These are phyloP conservation scores for Pinus taeda DNA, from an alignment of 75 land plant species.

Conservation along the genomic window DNA sequence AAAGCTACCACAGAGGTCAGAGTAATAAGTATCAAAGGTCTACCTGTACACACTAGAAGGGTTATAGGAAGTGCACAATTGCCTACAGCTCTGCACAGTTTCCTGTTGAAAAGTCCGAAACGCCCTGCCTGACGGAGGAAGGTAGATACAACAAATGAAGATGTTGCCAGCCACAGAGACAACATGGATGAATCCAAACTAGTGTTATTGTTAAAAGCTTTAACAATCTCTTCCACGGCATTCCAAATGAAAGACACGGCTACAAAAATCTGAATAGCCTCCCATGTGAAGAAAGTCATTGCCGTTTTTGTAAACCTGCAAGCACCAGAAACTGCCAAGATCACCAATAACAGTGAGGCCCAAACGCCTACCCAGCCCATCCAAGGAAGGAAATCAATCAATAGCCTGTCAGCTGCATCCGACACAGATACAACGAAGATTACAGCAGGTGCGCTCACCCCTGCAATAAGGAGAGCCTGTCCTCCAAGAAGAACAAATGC, in stretches of 20 bases:
- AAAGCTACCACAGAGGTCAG: neutral
- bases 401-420: slow-evolving; percentile 13
- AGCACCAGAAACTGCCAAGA: slow-evolving; percentile 19
- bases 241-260: slow-evolving; percentile 19
- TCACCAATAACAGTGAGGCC: slow-evolving; percentile 14
- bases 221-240: slow-evolving; percentile 15
- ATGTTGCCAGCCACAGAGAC: slow-evolving; percentile 32
- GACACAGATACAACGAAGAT: slow-evolving; percentile 18
- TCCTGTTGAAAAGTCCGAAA: neutral
- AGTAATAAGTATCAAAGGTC: neutral
- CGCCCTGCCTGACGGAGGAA: slow-evolving; percentile 6
- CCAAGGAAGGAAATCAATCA: slow-evolving; percentile 27
- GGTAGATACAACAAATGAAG: slow-evolving; percentile 10
- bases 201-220: slow-evolving; percentile 6
- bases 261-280: slow-evolving; percentile 16
- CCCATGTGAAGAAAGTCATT: slow-evolving; percentile 30
- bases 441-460: slow-evolving; percentile 20
- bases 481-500: slow-evolving; percentile 15
- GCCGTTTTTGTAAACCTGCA: slow-evolving; percentile 5
- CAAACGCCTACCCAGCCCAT: slow-evolving; percentile 32
- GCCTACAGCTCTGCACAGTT: slow-evolving; percentile 3
- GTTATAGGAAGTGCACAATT: slow-evolving; percentile 14
- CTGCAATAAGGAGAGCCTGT: slow-evolving; percentile 20
- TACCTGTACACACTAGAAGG: slow-evolving; percentile 27
- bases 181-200: slow-evolving; percentile 17